These are phyloP conservation scores for Boletus subparvulus DNA, from an alignment of 768 basidiomycete genomes.

Conservation along the genomic window DNA sequence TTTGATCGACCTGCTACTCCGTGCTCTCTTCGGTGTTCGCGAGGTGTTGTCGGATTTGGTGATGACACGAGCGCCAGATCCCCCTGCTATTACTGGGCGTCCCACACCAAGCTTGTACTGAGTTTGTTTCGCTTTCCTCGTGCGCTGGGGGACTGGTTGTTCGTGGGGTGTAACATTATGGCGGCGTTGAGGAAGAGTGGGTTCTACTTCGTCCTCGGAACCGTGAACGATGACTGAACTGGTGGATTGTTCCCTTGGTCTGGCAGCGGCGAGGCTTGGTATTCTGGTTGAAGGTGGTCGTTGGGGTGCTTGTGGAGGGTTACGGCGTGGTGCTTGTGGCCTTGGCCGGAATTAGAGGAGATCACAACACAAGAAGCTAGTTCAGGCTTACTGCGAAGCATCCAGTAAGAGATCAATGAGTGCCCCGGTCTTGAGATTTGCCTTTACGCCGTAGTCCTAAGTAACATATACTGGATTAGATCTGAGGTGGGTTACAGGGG, in stretches of 20 bases:
- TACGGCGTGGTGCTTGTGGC: slow-evolving; percentile 25
- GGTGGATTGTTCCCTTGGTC: slow-evolving; percentile 33
- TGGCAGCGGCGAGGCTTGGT: slow-evolving; percentile 27
- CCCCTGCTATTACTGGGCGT: slow-evolving; percentile 63
- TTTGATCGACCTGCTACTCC: slow-evolving; percentile 48
- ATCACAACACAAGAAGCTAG: slow-evolving; percentile 34
- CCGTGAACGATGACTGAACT: slow-evolving; percentile 39
- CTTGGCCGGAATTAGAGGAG: slow-evolving; percentile 35
- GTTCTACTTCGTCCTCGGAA: slow-evolving; percentile 45
- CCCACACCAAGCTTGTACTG: slow-evolving; percentile 73
- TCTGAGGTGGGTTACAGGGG: slow-evolving; percentile 10
- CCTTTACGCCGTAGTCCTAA: slow-evolving; percentile 78
- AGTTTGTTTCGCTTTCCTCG: slow-evolving; percentile 69
- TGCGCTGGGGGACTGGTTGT: slow-evolving; percentile 36
- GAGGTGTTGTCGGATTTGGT: slow-evolving; percentile 59
- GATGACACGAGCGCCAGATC: slow-evolving; percentile 60
- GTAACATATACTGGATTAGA: slow-evolving; percentile 14
- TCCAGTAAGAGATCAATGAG: slow-evolving; percentile 73
- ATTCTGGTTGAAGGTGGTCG: slow-evolving; percentile 36
- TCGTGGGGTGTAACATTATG: slow-evolving; percentile 13
- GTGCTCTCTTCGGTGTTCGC: slow-evolving; percentile 47
- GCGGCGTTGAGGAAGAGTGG: slow-evolving; percentile 21
- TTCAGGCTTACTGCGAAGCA: slow-evolving; percentile 40
- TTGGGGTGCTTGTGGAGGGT: slow-evolving; percentile 19
- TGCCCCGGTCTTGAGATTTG: slow-evolving; percentile 78